phyloP scores from a whole-genome alignment of 805 yeast genomes.

The Kodamaea jinghongensis region DNA sequence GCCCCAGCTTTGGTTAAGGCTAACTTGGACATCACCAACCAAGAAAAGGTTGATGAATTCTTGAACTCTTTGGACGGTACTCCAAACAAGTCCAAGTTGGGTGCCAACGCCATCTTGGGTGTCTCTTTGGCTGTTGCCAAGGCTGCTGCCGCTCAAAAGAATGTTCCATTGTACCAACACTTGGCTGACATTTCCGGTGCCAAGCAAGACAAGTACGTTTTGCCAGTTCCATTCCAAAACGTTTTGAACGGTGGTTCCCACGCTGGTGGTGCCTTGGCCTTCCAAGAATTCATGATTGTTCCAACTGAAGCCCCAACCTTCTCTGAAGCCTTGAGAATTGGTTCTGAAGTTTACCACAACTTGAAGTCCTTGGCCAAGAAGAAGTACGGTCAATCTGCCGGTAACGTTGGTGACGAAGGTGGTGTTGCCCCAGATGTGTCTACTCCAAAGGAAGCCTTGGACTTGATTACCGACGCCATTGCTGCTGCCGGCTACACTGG shows the following conservation, averaged over 20 bases:
- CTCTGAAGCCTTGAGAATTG: slow-evolving; percentile 95
- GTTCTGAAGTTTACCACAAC: slow-evolving; percentile 97
- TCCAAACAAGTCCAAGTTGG: slow-evolving; percentile 93
- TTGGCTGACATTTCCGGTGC: slow-evolving; percentile 73
- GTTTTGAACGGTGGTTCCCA: slow-evolving; percentile 99
- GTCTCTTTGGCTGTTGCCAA: slow-evolving; percentile 95
- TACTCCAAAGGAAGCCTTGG: slow-evolving; percentile 95
- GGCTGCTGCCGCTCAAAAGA: slow-evolving; percentile 97
- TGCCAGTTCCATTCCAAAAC: slow-evolving; percentile 99
- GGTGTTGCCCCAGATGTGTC: slow-evolving; percentile 99
- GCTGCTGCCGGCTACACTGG: slow-evolving; percentile 95
- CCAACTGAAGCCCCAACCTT: slow-evolving; percentile 89
- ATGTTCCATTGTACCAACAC: slow-evolving; percentile 90
- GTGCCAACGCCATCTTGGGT: slow-evolving; percentile 98
- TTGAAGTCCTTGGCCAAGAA: slow-evolving; percentile 90
- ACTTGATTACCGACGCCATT: slow-evolving; percentile 87
- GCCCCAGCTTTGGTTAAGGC: slow-evolving; percentile 91
- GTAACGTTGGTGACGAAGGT: slow-evolving; percentile 99
- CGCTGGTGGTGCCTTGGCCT: slow-evolving; percentile 98
- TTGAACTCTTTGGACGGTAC: slow-evolving; percentile 90
- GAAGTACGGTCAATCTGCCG: slow-evolving; percentile 96
- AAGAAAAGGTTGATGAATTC: slow-evolving; percentile 83
- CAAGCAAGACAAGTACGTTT: slow-evolving; percentile 78
- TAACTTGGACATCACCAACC: slow-evolving; percentile 80
- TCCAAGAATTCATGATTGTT: slow-evolving; percentile 99